Evolutionary conservation across 345 rosid species (phyloP), one percentile per base, ranked within the genome.

Genomic region (Boechera stricta): DNA sequence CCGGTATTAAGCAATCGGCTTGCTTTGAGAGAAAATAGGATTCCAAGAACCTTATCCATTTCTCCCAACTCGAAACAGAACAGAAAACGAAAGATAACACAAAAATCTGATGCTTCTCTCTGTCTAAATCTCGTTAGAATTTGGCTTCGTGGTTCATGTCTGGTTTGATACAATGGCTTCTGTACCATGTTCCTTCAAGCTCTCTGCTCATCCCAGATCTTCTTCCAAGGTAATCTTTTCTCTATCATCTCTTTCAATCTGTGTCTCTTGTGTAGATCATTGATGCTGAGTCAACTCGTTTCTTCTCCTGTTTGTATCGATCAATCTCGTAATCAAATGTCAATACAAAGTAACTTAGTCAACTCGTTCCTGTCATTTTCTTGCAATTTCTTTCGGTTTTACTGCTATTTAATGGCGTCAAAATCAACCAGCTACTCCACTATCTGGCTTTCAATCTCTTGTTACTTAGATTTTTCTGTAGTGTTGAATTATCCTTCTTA

Each of bases 81-180:
- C 26, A 55, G 41, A 57, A 29, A 35, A 21, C 10, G 7, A 13
- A 24, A 62, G 6, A 33, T 2, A 47, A 41, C 26, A 15, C 32
- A 48, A 47, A 51, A 35, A 16, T 58, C 67, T 44, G 67, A 75
- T 69, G 68, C 49, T 39, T 62, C 51, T 42, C 71, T 54, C 71
- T 33, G 12, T 52, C 13, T 42, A 8, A 49, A 44, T 67, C 39
- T 59, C 28, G 67, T 51, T 32, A 67, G 8, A 15, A 48, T 29
- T 67, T 62, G 12, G 21, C 2, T 7, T 67, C 12, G 41, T 70
- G 16, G 42, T 70, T 24, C 39, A 62, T 62, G 39, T 53, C 59
- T 53, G 21, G 0, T 62, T 41, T 70, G 55, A 72, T 7, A 13
- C 10, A 69, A 81, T 81, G 84, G 83, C 83, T 54, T 76, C 73